These are phyloP conservation scores for Neurospora intermedia DNA, from an alignment of 495 filamentous ascomycete genomes.

Conservation along the genomic window DNA sequence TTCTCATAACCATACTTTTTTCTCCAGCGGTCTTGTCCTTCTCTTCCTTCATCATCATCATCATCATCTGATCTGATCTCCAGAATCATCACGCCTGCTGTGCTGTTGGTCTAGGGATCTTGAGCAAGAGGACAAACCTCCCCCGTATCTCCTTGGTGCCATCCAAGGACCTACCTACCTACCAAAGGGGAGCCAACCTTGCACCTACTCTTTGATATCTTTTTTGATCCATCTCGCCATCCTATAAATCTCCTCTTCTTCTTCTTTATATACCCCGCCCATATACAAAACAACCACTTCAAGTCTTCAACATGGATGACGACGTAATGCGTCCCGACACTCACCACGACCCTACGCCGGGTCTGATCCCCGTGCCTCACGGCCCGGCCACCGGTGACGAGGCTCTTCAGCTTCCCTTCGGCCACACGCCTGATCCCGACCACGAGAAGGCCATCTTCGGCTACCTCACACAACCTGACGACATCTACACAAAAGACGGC, in stretches of 20 bases:
- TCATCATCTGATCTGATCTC: not conserved
- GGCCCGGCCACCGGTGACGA: slow-evolving; percentile 35
- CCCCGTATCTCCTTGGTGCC: not conserved
- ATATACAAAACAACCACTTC: not conserved
- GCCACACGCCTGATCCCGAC: slow-evolving; percentile 34
- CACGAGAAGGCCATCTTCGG: slow-evolving; percentile 64
- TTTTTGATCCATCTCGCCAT: not conserved
- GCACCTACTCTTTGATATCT: not conserved
- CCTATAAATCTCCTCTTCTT: not conserved
- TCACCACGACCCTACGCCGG: slow-evolving; percentile 31
- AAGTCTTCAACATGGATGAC: slow-evolving; percentile 14
- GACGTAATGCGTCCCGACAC: slow-evolving; percentile 26
- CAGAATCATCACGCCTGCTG: not conserved
- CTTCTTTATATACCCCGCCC: not conserved
- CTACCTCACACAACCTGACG: slow-evolving; percentile 65
- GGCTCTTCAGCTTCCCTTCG: slow-evolving; percentile 3
- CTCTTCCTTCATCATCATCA: not conserved
- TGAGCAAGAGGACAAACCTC: not conserved
- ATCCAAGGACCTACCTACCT: not conserved
- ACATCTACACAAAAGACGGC: slow-evolving; percentile 69
- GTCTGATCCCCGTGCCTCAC: slow-evolving; percentile 38
- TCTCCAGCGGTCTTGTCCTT: not conserved
- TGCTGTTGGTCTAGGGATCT: not conserved
- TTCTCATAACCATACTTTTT: not conserved
- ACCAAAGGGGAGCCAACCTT: slow-evolving; percentile 4